phyloP scores from a whole-genome alignment of 2,329 filamentous ascomycete species.

The Cyclaneusma minus region DNA sequence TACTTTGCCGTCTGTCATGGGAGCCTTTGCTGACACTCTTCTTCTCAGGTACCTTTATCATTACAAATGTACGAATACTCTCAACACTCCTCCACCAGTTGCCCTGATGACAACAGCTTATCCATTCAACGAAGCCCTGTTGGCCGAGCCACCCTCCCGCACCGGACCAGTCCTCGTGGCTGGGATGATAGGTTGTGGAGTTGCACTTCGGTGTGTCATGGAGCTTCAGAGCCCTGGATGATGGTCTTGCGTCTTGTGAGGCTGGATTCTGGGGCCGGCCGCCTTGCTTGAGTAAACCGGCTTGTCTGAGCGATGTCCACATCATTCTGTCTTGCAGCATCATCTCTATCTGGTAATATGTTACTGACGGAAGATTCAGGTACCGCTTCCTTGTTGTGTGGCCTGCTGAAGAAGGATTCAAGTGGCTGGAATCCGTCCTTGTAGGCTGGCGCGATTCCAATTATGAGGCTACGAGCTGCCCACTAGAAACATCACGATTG shows the following conservation, averaged over 20 bases:
- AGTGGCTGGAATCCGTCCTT: no score
- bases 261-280: constrained; percentile 34
- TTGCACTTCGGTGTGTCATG: constrained; percentile 38
- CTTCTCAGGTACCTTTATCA: constrained; percentile 2
- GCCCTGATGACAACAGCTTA: constrained; percentile 50
- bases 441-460: no score
- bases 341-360: no score
- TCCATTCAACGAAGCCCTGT: constrained; percentile 60
- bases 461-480: no score
- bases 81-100: constrained; percentile 4
- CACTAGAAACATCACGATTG: no score
- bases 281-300: constrained; percentile 53
- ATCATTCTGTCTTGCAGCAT: constrained; percentile 3
- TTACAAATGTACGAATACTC: constrained; percentile 9
- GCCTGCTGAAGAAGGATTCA: no score
- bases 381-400: no score
- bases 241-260: constrained; percentile 43
- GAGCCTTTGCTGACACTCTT: constrained; percentile 3
- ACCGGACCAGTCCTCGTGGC: constrained; percentile 38
- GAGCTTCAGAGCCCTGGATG: constrained; percentile 39
- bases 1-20: constrained; percentile 1
- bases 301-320: constrained; percentile 40
- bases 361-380: no score
- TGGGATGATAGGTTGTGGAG: constrained; percentile 65
- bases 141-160: constrained; percentile 58